These are phyloP conservation scores for Chenopodium formosanum DNA, from an alignment of 148 eudicot species.

Conservation along the genomic window DNA sequence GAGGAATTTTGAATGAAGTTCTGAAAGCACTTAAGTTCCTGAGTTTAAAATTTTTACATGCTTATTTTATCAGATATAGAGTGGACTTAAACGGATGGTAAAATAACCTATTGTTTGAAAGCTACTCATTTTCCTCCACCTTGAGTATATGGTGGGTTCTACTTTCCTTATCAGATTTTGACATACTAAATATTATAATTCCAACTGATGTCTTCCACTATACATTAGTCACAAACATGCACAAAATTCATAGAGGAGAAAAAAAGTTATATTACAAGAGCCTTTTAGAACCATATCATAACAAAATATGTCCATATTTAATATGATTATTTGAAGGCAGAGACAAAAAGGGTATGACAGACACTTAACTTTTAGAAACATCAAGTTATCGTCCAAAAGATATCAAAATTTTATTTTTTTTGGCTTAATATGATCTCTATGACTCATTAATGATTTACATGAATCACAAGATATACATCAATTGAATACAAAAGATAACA, in stretches of 20 bases:
- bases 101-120: slow-evolving; percentile 2
- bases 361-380: slow-evolving; percentile 23
- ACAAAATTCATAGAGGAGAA: slow-evolving; percentile 6
- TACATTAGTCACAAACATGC: neutral
- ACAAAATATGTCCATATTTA: slow-evolving; percentile 14
- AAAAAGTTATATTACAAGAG: neutral
- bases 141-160: slow-evolving; percentile 25
- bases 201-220: slow-evolving; percentile 31
- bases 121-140: slow-evolving; percentile 27
- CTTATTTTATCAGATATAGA: neutral
- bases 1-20: neutral
- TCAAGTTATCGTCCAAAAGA: slow-evolving; percentile 27
- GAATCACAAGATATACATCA: too few species aligned
- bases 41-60: neutral
- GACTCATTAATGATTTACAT: too few species aligned
- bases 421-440: too few species aligned
- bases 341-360: slow-evolving; percentile 14
- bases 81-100: slow-evolving; percentile 3
- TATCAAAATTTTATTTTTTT: slow-evolving; percentile 17
- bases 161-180: slow-evolving; percentile 18
- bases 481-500: too few species aligned
- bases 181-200: neutral
- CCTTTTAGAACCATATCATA: neutral
- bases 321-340: neutral
- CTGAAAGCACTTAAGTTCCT: slow-evolving; percentile 2